Conservation (phyloP, 306 rosid genomes). For the Abrus precatorius region DNA sequence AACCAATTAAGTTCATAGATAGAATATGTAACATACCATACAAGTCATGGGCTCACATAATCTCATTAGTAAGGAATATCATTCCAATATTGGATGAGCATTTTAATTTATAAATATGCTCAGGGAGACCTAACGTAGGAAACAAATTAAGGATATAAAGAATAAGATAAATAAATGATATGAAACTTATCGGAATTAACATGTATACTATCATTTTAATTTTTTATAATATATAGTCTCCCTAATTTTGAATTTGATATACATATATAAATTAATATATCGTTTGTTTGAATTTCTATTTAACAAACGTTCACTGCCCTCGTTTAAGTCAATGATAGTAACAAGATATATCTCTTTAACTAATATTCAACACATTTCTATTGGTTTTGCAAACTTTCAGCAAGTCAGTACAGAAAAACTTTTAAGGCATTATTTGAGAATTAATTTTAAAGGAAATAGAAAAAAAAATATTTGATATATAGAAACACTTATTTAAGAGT, state of each 20-base stretch:
- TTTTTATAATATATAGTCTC: not conserved
- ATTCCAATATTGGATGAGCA: not conserved
- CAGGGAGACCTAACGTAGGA: not conserved
- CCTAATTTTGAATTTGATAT: not conserved
- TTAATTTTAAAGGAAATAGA: no score
- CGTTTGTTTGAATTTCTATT: no score
- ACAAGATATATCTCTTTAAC: no score
- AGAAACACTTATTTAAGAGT: no score
- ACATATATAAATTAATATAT: no score
- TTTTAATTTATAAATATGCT: not conserved
- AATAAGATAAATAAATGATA: not conserved
- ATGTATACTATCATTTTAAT: not conserved
- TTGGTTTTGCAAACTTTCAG: no score
- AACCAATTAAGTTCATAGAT: not conserved
- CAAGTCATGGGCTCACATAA: not conserved
- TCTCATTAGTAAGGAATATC: not conserved
- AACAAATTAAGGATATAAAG: not conserved
- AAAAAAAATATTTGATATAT: no score
- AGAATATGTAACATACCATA: not conserved
- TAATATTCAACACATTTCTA: no score
- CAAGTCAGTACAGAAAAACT: no score
- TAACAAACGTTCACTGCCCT: no score
- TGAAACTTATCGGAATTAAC: not conserved
- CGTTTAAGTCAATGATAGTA: no score
- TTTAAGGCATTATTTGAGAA: no score